Conservation (phyloP, 2,329 filamentous ascomycete genomes). For the Phaeosphaeria sp. region DNA sequence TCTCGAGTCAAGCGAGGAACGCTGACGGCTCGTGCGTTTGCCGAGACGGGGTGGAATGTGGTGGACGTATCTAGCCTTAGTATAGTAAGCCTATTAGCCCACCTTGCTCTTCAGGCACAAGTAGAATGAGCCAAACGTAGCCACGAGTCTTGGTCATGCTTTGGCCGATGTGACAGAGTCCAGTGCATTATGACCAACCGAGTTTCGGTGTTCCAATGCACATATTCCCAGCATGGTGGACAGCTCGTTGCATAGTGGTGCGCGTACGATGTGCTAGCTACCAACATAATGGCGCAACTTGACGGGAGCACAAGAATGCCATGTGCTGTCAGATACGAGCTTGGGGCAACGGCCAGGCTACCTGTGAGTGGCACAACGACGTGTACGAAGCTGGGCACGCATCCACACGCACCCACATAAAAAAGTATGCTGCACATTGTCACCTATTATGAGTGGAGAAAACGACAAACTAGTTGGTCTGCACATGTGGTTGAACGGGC, state of each 20-base stretch:
- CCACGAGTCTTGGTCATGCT: background rate
- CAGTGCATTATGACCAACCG: background rate
- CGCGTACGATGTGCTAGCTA: background rate
- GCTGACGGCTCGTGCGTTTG: no score
- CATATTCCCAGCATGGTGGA: background rate
- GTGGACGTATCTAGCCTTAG: no score
- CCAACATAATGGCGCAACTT: background rate
- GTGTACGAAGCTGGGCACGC: background rate
- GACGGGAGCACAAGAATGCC: background rate
- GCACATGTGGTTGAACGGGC: background rate
- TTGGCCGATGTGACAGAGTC: background rate
- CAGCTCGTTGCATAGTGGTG: background rate
- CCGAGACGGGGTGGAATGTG: no score
- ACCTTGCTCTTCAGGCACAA: no score
- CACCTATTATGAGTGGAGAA: background rate
- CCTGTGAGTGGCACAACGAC: background rate
- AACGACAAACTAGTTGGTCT: background rate
- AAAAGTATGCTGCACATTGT: background rate
- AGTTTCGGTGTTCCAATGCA: background rate
- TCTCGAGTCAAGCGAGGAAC: no score
- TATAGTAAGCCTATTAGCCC: no score
- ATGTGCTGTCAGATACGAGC: conserved; percentile 1
- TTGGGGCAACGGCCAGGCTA: background rate
- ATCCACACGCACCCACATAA: background rate
- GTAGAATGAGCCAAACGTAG: no score